Percentiles rank a stretch among this genome's conserved stretches.
phyloP scores from a whole-genome alignment of 2,329 filamentous ascomycete genomes.

The Tolypocladium cylindrosporum region DNA sequence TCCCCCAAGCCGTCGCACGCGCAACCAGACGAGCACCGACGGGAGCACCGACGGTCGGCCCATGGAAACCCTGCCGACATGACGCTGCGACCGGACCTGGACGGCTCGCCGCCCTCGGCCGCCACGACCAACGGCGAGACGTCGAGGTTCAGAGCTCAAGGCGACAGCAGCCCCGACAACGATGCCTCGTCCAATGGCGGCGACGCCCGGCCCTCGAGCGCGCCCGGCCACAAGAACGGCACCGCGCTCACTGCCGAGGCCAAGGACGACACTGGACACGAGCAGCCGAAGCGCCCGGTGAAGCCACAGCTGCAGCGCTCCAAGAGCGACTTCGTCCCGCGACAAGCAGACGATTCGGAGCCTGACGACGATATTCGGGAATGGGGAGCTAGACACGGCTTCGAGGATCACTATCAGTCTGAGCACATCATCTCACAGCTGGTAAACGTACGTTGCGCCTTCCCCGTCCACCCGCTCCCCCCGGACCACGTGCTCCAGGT shows the following conservation, averaged over 20 bases:
- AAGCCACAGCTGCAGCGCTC: slow-evolving; percentile 46
- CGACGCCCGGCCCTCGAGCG: slow-evolving; percentile 34
- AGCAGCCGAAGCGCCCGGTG: slow-evolving; percentile 25
- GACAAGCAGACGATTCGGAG: slow-evolving; percentile 29
- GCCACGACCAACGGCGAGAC: slow-evolving; percentile 18
- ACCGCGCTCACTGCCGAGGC: slow-evolving; percentile 10
- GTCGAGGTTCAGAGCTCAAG: slow-evolving; percentile 16
- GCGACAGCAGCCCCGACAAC: slow-evolving; percentile 17
- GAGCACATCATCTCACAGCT: slow-evolving; percentile 80
- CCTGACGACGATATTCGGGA: slow-evolving; percentile 34
- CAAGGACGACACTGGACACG: slow-evolving; percentile 22
- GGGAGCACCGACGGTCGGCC: slow-evolving; percentile 8
- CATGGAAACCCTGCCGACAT: slow-evolving; percentile 16
- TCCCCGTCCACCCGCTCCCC: slow-evolving; percentile 1
- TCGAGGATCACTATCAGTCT: slow-evolving; percentile 85
- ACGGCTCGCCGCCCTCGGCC: slow-evolving; percentile 17
- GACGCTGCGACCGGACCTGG: slow-evolving; percentile 22
- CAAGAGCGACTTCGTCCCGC: slow-evolving; percentile 44
- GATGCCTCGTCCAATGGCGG: slow-evolving; percentile 17
- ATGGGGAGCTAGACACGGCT: slow-evolving; percentile 68
- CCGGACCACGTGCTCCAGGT: slow-evolving; percentile 4
- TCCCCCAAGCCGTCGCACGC: slow-evolving; percentile 15
- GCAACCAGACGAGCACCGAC: slow-evolving; percentile 10
- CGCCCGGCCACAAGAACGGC: slow-evolving; percentile 32
- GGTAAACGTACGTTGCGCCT: slow-evolving; percentile 54